Base-by-base conservation (phyloP, 2,329 filamentous ascomycete genomes). In the Coniella lustricola region DNA sequence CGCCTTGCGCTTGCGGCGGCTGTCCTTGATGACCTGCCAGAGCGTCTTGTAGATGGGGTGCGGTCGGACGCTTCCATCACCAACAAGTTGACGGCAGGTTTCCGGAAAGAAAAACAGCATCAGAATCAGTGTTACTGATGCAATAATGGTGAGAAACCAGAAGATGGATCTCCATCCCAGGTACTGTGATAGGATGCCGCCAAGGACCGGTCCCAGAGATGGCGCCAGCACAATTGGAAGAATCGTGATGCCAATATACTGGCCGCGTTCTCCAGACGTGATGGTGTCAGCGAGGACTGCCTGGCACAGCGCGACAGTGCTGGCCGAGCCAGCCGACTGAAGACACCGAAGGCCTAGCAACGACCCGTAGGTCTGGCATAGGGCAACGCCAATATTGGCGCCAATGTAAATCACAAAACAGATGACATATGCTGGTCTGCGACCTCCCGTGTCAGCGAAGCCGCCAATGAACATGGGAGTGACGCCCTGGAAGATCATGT, bases 271-370 rank as follows among this genome's bases (percentile, higher is more conserved):
- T 0, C 74, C 74, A 2, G 75, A 75, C 0, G 80, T 83, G 10
- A 77, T 69, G 7, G 84, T 68, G 58, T 88, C 84, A 0, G 78
- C 78, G 1, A 87, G 73, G 0, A 86, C 75, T 0, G 76, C 82
- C 22, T 63, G 64, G 22, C 66, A 68, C 3, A 87, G 66, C 0
- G 82, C 75, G 4, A 85, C 68, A 0, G 80, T 84, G 2, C 75
- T 75, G 47, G 74, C 77, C 35, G 73, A 79, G 0, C 81, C 79
- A 0, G 74, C 71, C 4, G 73, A 77, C 56, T 84, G 80, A 2
- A 82, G 57, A 55, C 72, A 75, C 3, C 80, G 67, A 4, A 82
- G 62, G 1, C 76, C 66, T 4, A 84, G 55, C 3, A 84, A 62
- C 0, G 75, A 67, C 0, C 64, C 62, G 51, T 76, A 79, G 53